These are phyloP conservation scores for Zygoascus hellenicus DNA, from an alignment of 1,139 yeast genomes.

Conservation along the genomic window DNA sequence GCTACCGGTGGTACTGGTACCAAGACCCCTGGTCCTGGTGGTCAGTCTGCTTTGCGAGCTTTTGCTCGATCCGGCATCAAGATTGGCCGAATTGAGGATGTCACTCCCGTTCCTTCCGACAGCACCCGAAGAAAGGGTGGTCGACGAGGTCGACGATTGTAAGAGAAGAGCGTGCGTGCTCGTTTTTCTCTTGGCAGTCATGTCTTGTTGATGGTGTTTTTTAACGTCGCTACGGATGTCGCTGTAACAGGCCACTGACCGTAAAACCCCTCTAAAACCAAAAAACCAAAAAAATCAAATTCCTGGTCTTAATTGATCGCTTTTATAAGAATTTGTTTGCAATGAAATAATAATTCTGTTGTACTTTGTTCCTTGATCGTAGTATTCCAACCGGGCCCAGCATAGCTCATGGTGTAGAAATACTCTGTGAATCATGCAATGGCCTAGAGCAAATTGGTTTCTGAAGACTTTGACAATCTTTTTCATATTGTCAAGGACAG, in stretches of 20 bases:
- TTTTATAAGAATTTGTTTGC: slow-evolving; percentile 2
- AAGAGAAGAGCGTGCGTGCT: slow-evolving; percentile 21
- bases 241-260: neutral
- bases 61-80: slow-evolving; percentile 99
- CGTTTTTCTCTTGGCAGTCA: neutral
- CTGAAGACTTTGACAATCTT: slow-evolving; percentile 23
- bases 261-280: neutral
- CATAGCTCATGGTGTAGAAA: neutral
- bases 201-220: too few relatives aligned
- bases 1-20: slow-evolving; percentile 99
- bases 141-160: slow-evolving; percentile 99
- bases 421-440: neutral
- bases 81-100: slow-evolving; percentile 99
- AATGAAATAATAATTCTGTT: too few relatives aligned
- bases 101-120: slow-evolving; percentile 99
- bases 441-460: slow-evolving; percentile 16
- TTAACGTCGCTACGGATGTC: too few relatives aligned
- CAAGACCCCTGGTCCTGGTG: slow-evolving; percentile 99
- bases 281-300: slow-evolving; percentile 5
- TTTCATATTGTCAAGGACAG: slow-evolving; percentile 24
- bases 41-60: slow-evolving; percentile 99
- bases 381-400: too few relatives aligned
- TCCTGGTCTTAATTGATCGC: slow-evolving; percentile 2
- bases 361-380: neutral
- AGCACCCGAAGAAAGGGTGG: slow-evolving; percentile 99